Conservation (phyloP, 2,329 filamentous ascomycete genomes). For the Talaromyces sp. region DNA sequence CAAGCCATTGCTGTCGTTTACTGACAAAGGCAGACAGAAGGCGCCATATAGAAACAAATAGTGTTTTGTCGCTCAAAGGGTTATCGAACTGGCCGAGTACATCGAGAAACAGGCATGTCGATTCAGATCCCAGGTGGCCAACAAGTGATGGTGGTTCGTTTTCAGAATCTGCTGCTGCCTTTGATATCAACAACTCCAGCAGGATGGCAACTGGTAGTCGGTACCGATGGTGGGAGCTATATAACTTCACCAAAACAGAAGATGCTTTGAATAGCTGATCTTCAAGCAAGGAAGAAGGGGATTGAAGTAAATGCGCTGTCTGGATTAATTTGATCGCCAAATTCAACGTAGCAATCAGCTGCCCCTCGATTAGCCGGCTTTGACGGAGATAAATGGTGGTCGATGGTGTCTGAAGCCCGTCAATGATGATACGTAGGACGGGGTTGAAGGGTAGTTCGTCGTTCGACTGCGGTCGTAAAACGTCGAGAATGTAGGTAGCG, state of each 20-base stretch:
- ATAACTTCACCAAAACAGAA: slow-evolving; percentile 71
- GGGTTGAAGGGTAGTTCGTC: slow-evolving; percentile 73
- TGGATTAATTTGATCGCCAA: slow-evolving; percentile 69
- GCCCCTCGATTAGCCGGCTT: slow-evolving; percentile 53
- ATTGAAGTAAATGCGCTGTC: slow-evolving; percentile 60
- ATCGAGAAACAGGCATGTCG: slow-evolving; percentile 78
- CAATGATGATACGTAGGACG: slow-evolving; percentile 65
- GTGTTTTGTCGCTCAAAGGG: slow-evolving; percentile 62
- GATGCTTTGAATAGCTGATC: slow-evolving; percentile 76
- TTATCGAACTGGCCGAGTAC: slow-evolving; percentile 72
- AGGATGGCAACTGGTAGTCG: slow-evolving; percentile 63
- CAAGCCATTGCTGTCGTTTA: slow-evolving; percentile 93
- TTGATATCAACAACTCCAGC: slow-evolving; percentile 68
- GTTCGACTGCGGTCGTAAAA: slow-evolving; percentile 67
- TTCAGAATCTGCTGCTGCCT: slow-evolving; percentile 56
- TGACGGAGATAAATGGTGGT: slow-evolving; percentile 60
- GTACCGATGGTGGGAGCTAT: slow-evolving; percentile 64
- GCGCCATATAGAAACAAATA: slow-evolving; percentile 71
- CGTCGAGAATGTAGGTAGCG: slow-evolving; percentile 70
- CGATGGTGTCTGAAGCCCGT: slow-evolving; percentile 55
- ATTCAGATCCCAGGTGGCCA: slow-evolving; percentile 76
- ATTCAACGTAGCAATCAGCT: slow-evolving; percentile 60
- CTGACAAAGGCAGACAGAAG: slow-evolving; percentile 82
- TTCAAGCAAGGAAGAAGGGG: slow-evolving; percentile 64
- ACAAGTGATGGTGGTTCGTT: slow-evolving; percentile 91